Evolutionary conservation across 768 basidiomycete species (phyloP), one percentile per base, ranked within the genome.

Genomic region (Termitomyces sp.): DNA sequence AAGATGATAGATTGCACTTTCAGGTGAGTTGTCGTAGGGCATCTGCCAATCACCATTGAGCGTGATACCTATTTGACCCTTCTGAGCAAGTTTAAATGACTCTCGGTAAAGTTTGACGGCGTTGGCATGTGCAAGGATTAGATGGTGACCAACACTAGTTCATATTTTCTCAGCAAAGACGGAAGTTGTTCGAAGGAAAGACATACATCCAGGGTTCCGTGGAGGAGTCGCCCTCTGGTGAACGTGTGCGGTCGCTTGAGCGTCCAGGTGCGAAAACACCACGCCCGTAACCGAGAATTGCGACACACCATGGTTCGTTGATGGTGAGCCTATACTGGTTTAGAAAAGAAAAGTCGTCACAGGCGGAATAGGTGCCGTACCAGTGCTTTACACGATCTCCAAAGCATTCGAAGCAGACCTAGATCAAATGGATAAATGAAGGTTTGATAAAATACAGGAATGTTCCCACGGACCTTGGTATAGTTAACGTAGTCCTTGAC

Each of bases 381-480:
- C 88, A 90, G 69, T 88, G 75, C 71, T 88, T 85, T 64, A 91
- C 89, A 59, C 87, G 80, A 69, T 88, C 86, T 22, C 89, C 89
- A 66, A 88, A 91, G 15, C 81, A 74, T 64, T 86, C 78, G 70
- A 92, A 92, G 72, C 88, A 89, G 48, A 89, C 74, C 83, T 86
- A 61, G 15, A 33, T 8, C 6, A 44, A 41, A 58, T 37, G 9
- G 20, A 16, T 55, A 34, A 37, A 52, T 56, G 27, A 47, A 41
- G 44, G 6, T 11, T 18, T 6, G 55, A 64, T 55, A 69, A 66
- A 54, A 58, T 60, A 12, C 44, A n/a, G 44, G 57, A 44, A 34
- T 27, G n/a, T 42, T 39, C 7, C 30, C 30, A 74, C 77, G 49
- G 60, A 77, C 84, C 61, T 72, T 75, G 52, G 88, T 78, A 65